A percentile compares a stretch with the other conserved stretches of the same genome.
phyloP scores from a whole-genome alignment of 148 eudicot genomes.

The Arctostaphylos glauca region DNA sequence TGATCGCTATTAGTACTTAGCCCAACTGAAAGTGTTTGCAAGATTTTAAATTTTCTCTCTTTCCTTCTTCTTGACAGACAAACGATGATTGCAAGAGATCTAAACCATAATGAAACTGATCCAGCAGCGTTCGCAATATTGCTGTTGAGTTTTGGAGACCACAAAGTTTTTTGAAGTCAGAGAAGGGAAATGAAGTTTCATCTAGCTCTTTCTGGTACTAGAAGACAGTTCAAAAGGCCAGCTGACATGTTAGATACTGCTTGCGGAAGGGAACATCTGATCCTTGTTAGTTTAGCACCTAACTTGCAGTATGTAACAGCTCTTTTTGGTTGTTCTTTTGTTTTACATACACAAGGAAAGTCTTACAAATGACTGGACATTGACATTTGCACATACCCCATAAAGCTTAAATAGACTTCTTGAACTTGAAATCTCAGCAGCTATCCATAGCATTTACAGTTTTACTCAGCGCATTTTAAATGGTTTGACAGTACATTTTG shows the following conservation, averaged over 20 bases:
- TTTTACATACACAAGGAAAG: constrained; percentile 1
- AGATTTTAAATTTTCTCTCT: not conserved
- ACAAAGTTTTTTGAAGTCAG: not conserved
- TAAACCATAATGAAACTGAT: not conserved
- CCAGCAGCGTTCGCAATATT: not conserved
- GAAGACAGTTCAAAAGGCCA: not conserved
- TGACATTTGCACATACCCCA: not conserved
- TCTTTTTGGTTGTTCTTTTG: not conserved
- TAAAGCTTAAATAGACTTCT: not conserved
- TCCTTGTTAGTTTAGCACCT: not conserved
- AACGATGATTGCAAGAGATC: not conserved
- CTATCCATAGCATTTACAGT: not conserved
- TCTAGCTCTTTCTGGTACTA: not conserved
- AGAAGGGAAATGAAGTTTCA: not conserved
- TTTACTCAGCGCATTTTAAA: not conserved
- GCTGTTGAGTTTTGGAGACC: not conserved
- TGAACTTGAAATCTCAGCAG: not conserved
- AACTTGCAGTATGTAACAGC: constrained; percentile 7
- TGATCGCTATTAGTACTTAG: not conserved
- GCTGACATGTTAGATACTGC: not conserved
- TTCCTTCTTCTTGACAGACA: not conserved
- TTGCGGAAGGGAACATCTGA: not conserved
- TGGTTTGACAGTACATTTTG: not conserved
- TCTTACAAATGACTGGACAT: not conserved
- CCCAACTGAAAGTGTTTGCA: not conserved